Evolutionary conservation across 257 asterid species (phyloP), one percentile per base, ranked within the genome.

Genomic region (Rauvolfia tetraphylla): DNA sequence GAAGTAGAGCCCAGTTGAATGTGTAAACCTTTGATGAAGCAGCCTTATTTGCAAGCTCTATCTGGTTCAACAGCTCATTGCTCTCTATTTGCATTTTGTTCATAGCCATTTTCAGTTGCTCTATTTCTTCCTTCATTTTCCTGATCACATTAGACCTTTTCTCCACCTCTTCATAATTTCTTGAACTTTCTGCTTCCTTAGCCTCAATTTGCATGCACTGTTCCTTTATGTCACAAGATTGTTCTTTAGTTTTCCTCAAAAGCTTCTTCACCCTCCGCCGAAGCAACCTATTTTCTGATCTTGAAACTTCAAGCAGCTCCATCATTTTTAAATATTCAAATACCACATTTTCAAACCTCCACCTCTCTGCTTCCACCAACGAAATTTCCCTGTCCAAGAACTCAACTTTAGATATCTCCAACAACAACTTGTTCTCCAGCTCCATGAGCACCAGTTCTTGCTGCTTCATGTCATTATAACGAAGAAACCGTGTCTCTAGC

Each of bases 211-310:
- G 80, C 78, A 73, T 17, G 10, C 56, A 61, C 44, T 82, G 82
- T 7, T 84, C 86, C 75, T 67, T 83, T 48, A 83, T 20, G 48
- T 79, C 65, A 71, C 25, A 59, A 29, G 73, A 72, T 18, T 73
- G 75, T 79, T 81, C 53, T 75, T 59, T 84, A 14, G 12, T 76
- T 31, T 75, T 84, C 83, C 72, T 75, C 71, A 78, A 39, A 41
- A 89, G 87, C 84, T 83, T 88, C 87, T 83, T 85, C 68, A 79
- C 84, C 85, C 79, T 86, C 82, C 75, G 75, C 3, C 66, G 76
- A 71, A 87, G 88, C 85, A 71, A 58, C 78, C 69, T 78, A 76
- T 83, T 87, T 73, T 84, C 91, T 71, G 85, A 85, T 68, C 79
- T 83, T 9, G 85, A 86, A 70, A 48, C 5, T 25, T 81, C 85